Conservation (phyloP, 345 rosid species). For the Laguncularia racemosa region DNA sequence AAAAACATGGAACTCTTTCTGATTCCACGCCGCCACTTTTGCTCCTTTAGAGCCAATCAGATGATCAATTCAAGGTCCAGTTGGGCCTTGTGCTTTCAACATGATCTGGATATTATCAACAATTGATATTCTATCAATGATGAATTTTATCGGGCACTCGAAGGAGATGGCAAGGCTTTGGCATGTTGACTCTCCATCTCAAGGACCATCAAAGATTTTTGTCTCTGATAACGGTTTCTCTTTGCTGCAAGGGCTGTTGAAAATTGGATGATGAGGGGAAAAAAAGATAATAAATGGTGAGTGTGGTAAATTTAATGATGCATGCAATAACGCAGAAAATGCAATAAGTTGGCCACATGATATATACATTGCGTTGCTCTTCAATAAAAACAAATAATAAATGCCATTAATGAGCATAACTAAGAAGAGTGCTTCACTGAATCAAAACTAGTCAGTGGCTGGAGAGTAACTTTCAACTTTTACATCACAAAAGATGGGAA, state of each 20-base stretch:
- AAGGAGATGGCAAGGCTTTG: slow-evolving; percentile 76
- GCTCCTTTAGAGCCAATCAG: slow-evolving; percentile 10
- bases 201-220: slow-evolving; percentile 82
- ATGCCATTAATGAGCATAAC: no score
- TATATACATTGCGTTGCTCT: no score
- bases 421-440: no score
- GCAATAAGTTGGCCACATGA: background rate
- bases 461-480: no score
- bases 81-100: slow-evolving; percentile 12
- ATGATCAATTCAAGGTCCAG: slow-evolving; percentile 13
- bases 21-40: slow-evolving; percentile 12
- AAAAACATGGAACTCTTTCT: slow-evolving; percentile 12
- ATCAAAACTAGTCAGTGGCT: no score
- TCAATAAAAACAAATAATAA: no score
- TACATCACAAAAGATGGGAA: no score
- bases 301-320: background rate
- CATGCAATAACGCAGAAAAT: background rate
- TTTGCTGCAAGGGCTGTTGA: slow-evolving; percentile 69
- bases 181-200: slow-evolving; percentile 98
- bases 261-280: background rate
- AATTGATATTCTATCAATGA: slow-evolving; percentile 6
- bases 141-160: slow-evolving; percentile 42
- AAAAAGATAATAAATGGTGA: background rate
- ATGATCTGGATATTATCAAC: background rate
- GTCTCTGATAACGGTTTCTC: slow-evolving; percentile 91